Evolutionary conservation across 2,329 filamentous ascomycete species (phyloP), one percentile per base, ranked within the genome.

Genomic region (Claviceps sp.): DNA sequence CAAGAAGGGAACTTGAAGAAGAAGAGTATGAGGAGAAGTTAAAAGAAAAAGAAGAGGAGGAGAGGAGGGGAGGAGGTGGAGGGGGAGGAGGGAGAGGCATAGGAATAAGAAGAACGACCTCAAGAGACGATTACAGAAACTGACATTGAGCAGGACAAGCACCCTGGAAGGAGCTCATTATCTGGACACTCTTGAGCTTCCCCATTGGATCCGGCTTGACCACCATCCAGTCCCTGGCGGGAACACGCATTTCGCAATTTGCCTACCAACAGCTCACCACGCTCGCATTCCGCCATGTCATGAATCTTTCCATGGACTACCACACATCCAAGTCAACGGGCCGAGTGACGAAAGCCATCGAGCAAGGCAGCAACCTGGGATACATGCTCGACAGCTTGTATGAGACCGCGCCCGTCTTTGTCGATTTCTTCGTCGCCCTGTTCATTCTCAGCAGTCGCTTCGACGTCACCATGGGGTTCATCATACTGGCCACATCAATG

Each of bases 271-370:
- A 72, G 38, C 72, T 86, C 47, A 77, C 50, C 3, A 48, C 72
- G 2, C 70, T 77, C 3, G 75, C 81, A 0, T 86, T 84, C 62
- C 71, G 75, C 50, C 81, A 86, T 56, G 72, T 86, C 47, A 81
- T 87, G 75, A 72, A 69, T 38, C 71, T 86, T 4, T 84, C 80
- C 0, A 82, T 82, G 67, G 81, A 85, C 57, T 86, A 85, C 53
- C 82, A 87, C 62, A 78, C 78, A 44, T 73, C 73, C 49, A 84
- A 82, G 60, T 73, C 76, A 50, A 80, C 78, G 1, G 80, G 78
- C 2, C 76, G 82, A 54, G 68, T 85, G 1, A 76, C 78, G 58
- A 75, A 77, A 54, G 75, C 79, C 11, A 74, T 85, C n/a, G 71
- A 75, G 52, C 79, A 82, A 58, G 82, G 79, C 2, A 70, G 73